These are phyloP conservation scores for Pachyrhizus erosus DNA, from an alignment of 306 rosid genomes.

Conservation along the genomic window DNA sequence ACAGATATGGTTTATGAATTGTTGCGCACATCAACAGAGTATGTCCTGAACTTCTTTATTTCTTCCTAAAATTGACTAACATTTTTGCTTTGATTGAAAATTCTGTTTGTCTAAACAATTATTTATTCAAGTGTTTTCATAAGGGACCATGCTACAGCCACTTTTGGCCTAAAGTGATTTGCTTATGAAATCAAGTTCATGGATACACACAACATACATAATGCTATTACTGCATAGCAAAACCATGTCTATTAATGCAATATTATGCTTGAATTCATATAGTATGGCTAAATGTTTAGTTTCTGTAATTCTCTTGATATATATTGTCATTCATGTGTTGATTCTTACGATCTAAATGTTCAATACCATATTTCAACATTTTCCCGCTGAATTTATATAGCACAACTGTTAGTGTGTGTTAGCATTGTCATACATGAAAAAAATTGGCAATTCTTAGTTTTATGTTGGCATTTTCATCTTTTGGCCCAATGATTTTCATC, in stretches of 20 bases:
- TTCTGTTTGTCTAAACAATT: conserved; percentile 12
- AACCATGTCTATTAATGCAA: conserved; percentile 9
- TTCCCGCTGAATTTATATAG: conserved; percentile 6
- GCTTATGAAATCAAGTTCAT: conserved; percentile 8
- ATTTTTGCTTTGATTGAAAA: conserved; percentile 16
- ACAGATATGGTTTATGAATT: conserved; percentile 98
- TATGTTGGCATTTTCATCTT: conserved; percentile 8
- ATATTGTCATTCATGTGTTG: not conserved
- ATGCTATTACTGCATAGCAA: not conserved
- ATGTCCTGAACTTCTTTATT: conserved; percentile 48
- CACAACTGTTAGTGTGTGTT: not conserved
- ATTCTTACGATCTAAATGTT: not conserved
- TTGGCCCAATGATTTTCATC: not conserved
- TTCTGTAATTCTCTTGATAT: not conserved
- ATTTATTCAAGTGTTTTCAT: conserved; percentile 22
- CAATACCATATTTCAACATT: not conserved
- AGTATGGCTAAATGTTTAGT: not conserved
- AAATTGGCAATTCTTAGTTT: conserved; percentile 11
- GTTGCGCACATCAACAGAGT: conserved; percentile 97
- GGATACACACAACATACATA: not conserved
- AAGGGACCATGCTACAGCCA: conserved; percentile 11
- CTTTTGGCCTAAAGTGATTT: conserved; percentile 18
- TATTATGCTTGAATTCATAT: conserved; percentile 13
- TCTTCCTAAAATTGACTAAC: not conserved
- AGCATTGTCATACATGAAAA: conserved; percentile 4